Base-by-base conservation (phyloP, 768 basidiomycete genomes). In the Boletus tomentosulus region DNA sequence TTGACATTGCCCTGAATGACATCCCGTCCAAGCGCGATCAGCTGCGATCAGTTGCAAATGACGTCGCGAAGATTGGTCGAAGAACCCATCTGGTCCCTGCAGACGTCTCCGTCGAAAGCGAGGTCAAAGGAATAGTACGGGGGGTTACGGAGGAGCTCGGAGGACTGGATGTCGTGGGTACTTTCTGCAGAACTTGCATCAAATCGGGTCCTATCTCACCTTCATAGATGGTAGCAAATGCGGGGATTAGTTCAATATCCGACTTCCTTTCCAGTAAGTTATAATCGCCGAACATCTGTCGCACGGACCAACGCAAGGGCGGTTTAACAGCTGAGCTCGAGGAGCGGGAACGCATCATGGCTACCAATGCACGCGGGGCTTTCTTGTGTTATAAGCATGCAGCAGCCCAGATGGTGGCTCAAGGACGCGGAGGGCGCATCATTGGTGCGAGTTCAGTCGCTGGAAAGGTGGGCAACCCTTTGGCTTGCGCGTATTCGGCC, bases 341-440 rank as follows among this genome's bases (percentile, higher is more conserved):
- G 9, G 66, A 73, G 0, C 77, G 70, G 73, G 74, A 83, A 61
- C 66, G 61, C 61, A 38, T 69, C 7, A 68, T 78, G 55, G 69
- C 74, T 5, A 69, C 85, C 59, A 86, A 87, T 59, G 72, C 77
- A 55, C 76, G 79, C 50, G 84, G 83, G 35, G 69, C 76, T 2
- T 84, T 81, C 69, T 74, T 81, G 55, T 85, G 81, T 62, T 86
- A 85, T 43, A 82, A 85, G 50, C 74, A 84, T 54, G 86, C 84
- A 2, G 84, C 81, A 16, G 71, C 70, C 48, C 78, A 81, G 59
- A 87, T 87, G 86, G 73, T 83, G 9, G 52, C 61, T 9, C 80
- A 81, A 67, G 75, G 77, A 0, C 69, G 66, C 6, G 77, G 81
- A 15, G 81, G 84, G 1, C 72, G 78, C 16, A 81, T 87, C 54